Percentiles rank a stretch among this genome's conserved stretches.
phyloP scores from a whole-genome alignment of 2,329 filamentous ascomycete species.

The Colletotrichum noveboracense region DNA sequence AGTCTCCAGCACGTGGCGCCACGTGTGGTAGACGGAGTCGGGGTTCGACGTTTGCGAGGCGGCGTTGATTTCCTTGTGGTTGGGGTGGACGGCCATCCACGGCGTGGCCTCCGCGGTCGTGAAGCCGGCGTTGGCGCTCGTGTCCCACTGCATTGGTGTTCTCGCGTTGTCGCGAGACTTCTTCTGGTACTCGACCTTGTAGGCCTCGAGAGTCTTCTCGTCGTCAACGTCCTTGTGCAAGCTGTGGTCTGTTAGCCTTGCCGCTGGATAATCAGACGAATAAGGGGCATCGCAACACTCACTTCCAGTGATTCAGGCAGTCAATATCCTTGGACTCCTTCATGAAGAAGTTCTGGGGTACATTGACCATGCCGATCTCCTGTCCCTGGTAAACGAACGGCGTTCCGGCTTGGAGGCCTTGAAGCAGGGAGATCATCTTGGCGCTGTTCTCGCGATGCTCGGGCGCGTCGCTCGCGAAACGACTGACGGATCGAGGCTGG shows the following conservation, averaged over 20 bases:
- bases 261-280: no score
- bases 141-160: constrained; percentile 75
- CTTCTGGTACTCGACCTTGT: constrained; percentile 53
- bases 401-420: constrained; percentile 64
- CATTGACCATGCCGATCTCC: constrained; percentile 71
- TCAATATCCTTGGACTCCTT: constrained; percentile 74
- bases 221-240: constrained; percentile 42
- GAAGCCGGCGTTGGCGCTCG: constrained; percentile 67
- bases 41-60: constrained; percentile 52
- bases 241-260: constrained; percentile 24
- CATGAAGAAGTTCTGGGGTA: constrained; percentile 65
- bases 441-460: constrained; percentile 54
- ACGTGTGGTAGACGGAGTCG: constrained; percentile 65
- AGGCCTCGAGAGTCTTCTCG: constrained; percentile 39
- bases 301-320: constrained; percentile 56
- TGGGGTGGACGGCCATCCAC: constrained; percentile 75
- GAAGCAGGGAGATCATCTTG: constrained; percentile 65
- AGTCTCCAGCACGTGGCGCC: constrained; percentile 61
- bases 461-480: constrained; percentile 57
- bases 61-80: constrained; percentile 68
- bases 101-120: constrained; percentile 55
- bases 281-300: constrained; percentile 20
- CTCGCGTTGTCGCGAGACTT: constrained; percentile 73
- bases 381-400: constrained; percentile 74
- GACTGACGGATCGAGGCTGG: constrained; percentile 63